Base-by-base conservation (phyloP, 1,139 yeast genomes). In the Nakaseomyces bracarensis region DNA sequence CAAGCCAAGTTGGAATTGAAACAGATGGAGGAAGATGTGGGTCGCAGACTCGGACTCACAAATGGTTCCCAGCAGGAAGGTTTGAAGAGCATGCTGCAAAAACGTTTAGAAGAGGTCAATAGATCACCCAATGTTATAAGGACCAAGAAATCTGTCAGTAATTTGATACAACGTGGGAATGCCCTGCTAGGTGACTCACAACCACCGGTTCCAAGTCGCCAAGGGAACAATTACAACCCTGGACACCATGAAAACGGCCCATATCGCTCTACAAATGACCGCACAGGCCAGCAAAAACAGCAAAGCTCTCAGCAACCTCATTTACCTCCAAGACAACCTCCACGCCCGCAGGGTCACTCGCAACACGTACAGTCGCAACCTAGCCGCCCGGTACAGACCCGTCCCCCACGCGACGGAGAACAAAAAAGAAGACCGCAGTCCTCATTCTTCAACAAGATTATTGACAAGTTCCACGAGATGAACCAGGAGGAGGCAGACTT, bases 1-100 rank as follows among this genome's bases (percentile, higher is more conserved):
- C 36, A 43, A 7, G 63, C 71, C 2, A 67, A 67, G 47, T 49
- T 48, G 7, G 74, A 71, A 34, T 44, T 71, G 26, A 52, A 53
- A 14, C 50, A 52, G 3, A 45, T 70, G 29, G 71, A 69, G 43
- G 39, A 41, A 11, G 48, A 53, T 44, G 64, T 68, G 44, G 48
- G 46, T 37, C 42, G 38, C 27, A 41, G 38, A 38, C 43, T 46
- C 43, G 39, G 41, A 38, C 51, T 28, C 31, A 20, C 25, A 22
- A 10, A 10, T 10, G 25, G 25, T 22, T 7, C 25, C 23, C 36
- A 18, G 30, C 36, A 27, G 31, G 41, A 38, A n/a, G 30, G 30
- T 7, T 22, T 22, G 22, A 14, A 13, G 20, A 13, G 31, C 30
- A 22, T 27, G 30, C 5, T 27, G 6, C 30, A 27, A 18, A 27